Evolutionary conservation across 2,329 filamentous ascomycete species (phyloP), one percentile per base, ranked within the genome.

Genomic region (Septoria petroselini): DNA sequence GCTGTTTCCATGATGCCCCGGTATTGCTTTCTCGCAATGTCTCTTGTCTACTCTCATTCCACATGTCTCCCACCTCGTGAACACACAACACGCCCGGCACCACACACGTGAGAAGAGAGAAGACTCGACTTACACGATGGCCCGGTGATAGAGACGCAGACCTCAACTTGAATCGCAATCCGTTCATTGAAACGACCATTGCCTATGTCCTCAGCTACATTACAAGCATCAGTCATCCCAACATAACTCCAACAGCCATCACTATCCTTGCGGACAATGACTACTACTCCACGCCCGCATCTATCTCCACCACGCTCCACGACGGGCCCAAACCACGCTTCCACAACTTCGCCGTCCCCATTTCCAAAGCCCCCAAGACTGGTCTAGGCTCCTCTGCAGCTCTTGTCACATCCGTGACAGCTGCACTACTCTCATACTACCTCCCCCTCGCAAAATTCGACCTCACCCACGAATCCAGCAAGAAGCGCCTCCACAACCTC

Each of bases 351-450:
- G 78, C 80, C 35, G 84, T 91, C 12, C 80, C 83, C 4, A 79
- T 98, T 29, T 73, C 77, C 50, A 78, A 84, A 55, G 91, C 91
- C 12, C 86, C 96, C 77, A 98, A 98, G 75, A 98, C 93, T 0
- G 93, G 93, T 1, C 81, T 98, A 23, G 93, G 93, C 51, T 96
- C 91, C 8, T 96, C 91, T 1, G 93, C 93, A 3, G 93, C 93
- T 3, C 80, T 98, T 9, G 91, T 97, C 25, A 97, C 93, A 1
- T 79, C 91, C 33, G 81, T 98, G 33, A 88, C 86, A 1, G 86
- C 84, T 33, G 82, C 87, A 1, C 72, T 95, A 2, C 79, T 95
- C 23, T 73, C 76, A n/a, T 83, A 91, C 72, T 91, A 91, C 73
- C 77, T 91, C 15, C 79, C 82, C 3, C 58, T 55, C 4, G 55